Conservation (phyloP, 345 rosid species). For the Erysimum cheiranthoides region DNA sequence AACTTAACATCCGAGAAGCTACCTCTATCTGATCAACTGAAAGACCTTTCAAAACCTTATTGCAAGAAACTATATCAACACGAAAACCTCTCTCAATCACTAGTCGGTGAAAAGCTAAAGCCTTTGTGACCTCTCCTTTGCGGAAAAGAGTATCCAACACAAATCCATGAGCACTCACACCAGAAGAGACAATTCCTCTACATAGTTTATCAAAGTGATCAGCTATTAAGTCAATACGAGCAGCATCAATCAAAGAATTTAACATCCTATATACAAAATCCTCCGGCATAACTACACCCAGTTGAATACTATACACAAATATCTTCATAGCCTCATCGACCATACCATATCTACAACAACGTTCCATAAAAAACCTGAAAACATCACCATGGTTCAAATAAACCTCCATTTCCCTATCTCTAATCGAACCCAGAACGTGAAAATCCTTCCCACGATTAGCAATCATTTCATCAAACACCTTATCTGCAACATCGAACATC, state of each 20-base stretch:
- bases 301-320: constrained; percentile 39
- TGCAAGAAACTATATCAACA: constrained; percentile 52
- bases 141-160: constrained; percentile 50
- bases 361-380: constrained; percentile 50
- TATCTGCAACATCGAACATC: constrained; percentile 47
- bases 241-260: constrained; percentile 44
- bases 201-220: constrained; percentile 45
- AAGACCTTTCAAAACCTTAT: constrained; percentile 53
- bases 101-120: constrained; percentile 48
- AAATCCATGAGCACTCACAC: constrained; percentile 43
- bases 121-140: constrained; percentile 48
- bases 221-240: constrained; percentile 41
- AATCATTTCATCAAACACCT: constrained; percentile 53
- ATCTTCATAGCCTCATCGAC: constrained; percentile 40
- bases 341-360: constrained; percentile 47
- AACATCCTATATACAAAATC: constrained; percentile 42
- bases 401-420: constrained; percentile 18
- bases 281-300: constrained; percentile 31
- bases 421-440: constrained; percentile 29
- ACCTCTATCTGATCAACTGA: constrained; percentile 38
- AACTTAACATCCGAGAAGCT: constrained; percentile 46
- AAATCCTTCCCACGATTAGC: constrained; percentile 29
- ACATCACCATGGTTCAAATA: constrained; percentile 25
- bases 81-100: constrained; percentile 43
- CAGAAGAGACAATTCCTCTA: constrained; percentile 27